These are phyloP conservation scores for Phaeomoniella chlamydospora DNA, from an alignment of 2,329 filamentous ascomycete genomes.

Conservation along the genomic window DNA sequence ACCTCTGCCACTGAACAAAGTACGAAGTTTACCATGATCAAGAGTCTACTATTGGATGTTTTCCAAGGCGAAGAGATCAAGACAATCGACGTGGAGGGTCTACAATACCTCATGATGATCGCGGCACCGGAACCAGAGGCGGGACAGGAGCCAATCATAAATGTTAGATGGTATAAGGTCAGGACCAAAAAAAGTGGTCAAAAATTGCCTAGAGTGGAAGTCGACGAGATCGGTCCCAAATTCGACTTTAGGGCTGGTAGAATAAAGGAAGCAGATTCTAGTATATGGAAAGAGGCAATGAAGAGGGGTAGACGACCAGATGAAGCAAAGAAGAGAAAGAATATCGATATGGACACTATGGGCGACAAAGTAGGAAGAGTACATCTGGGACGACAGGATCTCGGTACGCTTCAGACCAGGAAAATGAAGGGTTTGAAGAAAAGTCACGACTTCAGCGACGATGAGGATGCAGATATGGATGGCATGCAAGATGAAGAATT, in stretches of 20 bases:
- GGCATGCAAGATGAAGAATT: constrained; percentile 17
- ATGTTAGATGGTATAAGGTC: constrained; percentile 72
- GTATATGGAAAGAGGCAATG: constrained; percentile 77
- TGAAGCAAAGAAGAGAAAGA: constrained; percentile 51
- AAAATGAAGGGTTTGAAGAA: constrained; percentile 99
- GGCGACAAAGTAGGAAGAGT: constrained; percentile 94
- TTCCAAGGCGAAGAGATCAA: constrained; percentile 71
- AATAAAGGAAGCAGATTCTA: constrained; percentile 60
- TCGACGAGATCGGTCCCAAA: constrained; percentile 88
- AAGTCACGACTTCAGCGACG: constrained; percentile 47
- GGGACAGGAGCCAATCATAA: constrained; percentile 29
- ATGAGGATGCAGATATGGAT: constrained; percentile 32
- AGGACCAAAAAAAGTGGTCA: constrained; percentile 75
- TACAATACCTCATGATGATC: constrained; percentile 81
- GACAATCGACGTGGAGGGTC: constrained; percentile 84
- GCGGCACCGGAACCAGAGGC: constrained; percentile 52
- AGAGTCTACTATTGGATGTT: constrained; percentile 77
- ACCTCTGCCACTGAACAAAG: constrained; percentile 37
- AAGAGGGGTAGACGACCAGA: constrained; percentile 59
- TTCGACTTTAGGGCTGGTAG: constrained; percentile 85
- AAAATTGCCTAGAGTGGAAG: constrained; percentile 75
- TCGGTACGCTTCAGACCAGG: constrained; percentile 74
- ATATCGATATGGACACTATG: constrained; percentile 77
- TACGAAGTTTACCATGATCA: constrained; percentile 71
- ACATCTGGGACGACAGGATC: constrained; percentile 80